A percentile compares a stretch with the other conserved stretches of the same genome.
Conservation (phyloP, 495 filamentous ascomycete species). For the Penicillium egyptiacum region DNA sequence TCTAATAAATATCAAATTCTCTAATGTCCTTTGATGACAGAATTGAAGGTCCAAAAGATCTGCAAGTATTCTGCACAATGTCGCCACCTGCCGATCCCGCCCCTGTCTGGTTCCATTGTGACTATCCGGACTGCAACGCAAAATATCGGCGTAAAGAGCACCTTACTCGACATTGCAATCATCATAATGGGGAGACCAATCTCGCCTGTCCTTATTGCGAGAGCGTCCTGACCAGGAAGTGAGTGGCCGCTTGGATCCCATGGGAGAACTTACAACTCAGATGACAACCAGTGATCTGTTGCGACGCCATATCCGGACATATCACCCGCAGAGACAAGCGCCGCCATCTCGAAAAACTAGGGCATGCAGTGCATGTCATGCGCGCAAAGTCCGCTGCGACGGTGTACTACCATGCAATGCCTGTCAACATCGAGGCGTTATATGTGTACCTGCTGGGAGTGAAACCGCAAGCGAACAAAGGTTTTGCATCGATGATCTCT, state of each 20-base stretch:
- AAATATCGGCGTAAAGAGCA: conserved; percentile 31
- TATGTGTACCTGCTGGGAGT: conserved; percentile 7
- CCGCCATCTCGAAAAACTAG: conserved; percentile 9
- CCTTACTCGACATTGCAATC: conserved; percentile 21
- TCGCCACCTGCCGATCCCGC: background rate
- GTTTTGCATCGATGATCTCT: background rate
- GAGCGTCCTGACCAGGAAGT: conserved; percentile 21
- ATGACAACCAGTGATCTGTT: conserved; percentile 17
- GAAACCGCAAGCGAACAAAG: background rate
- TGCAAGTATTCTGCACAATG: background rate
- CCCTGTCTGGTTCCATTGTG: conserved; percentile 13
- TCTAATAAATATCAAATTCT: too few relatives aligned
- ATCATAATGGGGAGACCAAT: conserved; percentile 7
- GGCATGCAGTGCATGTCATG: conserved; percentile 21
- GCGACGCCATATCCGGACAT: conserved; percentile 21
- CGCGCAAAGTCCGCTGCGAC: conserved; percentile 20
- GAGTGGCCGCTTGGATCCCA: background rate
- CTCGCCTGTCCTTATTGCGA: conserved; percentile 22
- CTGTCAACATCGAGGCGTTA: conserved; percentile 13
- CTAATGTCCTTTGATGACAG: too few relatives aligned
- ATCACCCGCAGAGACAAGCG: conserved; percentile 12
- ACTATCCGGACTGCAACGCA: conserved; percentile 14
- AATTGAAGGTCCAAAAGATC: too few relatives aligned
- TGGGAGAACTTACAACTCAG: background rate
- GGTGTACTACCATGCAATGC: conserved; percentile 20